Evolutionary conservation across 768 basidiomycete species (phyloP), one percentile per base, ranked within the genome.

Genomic region (Sarcomyxa edulis): DNA sequence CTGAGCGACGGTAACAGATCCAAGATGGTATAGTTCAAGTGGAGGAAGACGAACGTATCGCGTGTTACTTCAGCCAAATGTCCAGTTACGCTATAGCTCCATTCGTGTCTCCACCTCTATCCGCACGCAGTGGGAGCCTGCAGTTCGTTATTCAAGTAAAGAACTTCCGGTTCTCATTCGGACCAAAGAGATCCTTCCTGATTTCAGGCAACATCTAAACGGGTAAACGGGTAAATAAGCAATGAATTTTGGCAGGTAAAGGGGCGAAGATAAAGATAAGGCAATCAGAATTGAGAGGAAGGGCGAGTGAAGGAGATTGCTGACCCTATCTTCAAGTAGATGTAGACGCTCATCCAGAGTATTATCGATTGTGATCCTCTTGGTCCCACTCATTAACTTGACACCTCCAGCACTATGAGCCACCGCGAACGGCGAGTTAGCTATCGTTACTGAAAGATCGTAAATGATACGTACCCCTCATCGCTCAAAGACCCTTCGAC

Each of bases 201-300:
- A 98, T 90, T 65, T 96, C 93, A 2, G 95, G 95, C 18, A 98
- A 70, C 95, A 97, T 97, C 90, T 95, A 16, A 22, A 15, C 9
- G 29, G 32, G n/a, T 15, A n/a, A 24, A 22, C 53, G 16, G 45
- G 31, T 21, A 7, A 14, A 8, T 19, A 25, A 16, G 22, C 14
- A 26, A 8, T n/a, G 21, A 22, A 22, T 25, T 6, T 12, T 37
- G 8, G 10, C n/a, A 19, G 4, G 29, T 22, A 5, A n/a, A 15
- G n/a, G 20, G 20, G 18, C 29, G 27, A n/a, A n/a, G n/a, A n/a
- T n/a, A 11, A 27, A 9, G 11, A 7, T 21, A 26, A 23, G 20
- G 6, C 19, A 26, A 18, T 15, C 6, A 5, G 8, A 39, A 21
- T 15, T 10, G 8, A 21, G 10, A 19, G 4, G 6, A 32, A 35